phyloP scores from a whole-genome alignment of 306 rosid species.

The Cicer pinnatifidum region DNA sequence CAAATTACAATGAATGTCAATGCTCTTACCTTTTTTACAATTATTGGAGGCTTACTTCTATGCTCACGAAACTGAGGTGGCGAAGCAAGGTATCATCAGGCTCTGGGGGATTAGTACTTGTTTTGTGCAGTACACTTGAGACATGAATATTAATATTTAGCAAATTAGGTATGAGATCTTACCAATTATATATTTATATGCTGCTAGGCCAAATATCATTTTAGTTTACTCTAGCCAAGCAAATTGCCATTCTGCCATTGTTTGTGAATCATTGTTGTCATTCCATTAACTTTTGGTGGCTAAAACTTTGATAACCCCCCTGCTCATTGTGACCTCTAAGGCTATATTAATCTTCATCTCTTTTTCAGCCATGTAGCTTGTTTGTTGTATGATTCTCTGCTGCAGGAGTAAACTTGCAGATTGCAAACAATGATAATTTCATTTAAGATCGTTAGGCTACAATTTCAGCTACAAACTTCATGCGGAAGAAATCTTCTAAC shows the following conservation, averaged over 20 bases:
- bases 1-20: conserved; percentile 1
- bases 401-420: conserved; percentile 2
- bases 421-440: conserved; percentile 5
- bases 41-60: background rate
- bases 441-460: conserved; percentile 14
- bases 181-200: background rate
- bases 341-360: conserved; percentile 13
- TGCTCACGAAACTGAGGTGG: conserved; percentile 23
- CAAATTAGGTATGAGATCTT: conserved; percentile 21
- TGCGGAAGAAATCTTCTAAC: conserved; percentile 1
- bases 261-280: conserved; percentile 21
- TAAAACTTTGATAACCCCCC: conserved; percentile 7
- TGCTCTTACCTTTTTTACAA: background rate
- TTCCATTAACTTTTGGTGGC: background rate
- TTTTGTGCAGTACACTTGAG: background rate
- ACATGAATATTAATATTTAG: conserved; percentile 12
- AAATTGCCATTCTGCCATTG: conserved; percentile 21
- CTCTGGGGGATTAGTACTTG: background rate
- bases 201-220: conserved; percentile 22
- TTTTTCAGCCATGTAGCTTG: background rate
- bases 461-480: conserved; percentile 21
- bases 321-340: background rate
- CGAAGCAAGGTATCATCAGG: conserved; percentile 30
- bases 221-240: conserved; percentile 14
- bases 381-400: conserved; percentile 31